Conservation (phyloP, 768 basidiomycete species). For the Roridomyces roridus region DNA sequence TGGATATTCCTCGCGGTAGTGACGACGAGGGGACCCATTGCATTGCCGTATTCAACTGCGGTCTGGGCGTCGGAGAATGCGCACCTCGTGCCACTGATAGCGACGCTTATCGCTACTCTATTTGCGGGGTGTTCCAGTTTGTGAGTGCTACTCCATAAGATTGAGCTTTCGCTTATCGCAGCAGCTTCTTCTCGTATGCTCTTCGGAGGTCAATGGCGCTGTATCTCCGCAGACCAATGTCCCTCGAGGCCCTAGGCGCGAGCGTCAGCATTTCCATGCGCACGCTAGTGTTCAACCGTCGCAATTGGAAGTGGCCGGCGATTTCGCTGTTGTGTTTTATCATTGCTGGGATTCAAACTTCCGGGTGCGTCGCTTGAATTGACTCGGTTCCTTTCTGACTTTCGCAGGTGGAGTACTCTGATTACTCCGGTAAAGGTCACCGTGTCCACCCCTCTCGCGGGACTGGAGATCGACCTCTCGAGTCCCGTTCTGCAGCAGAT, state of each 20-base stretch:
- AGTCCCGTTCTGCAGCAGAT: constrained; percentile 8
- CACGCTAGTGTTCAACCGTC: constrained; percentile 5
- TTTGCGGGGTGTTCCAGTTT: constrained; percentile 4
- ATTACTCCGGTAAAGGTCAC: constrained; percentile 3
- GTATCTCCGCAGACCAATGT: constrained; percentile 9
- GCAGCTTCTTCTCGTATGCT: constrained; percentile 10
- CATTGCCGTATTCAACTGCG: constrained; percentile 1
- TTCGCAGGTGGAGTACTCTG: constrained; percentile 4
- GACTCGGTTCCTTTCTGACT: background rate
- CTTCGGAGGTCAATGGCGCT: constrained; percentile 3
- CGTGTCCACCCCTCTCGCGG: constrained; percentile 1
- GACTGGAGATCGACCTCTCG: constrained; percentile 8
- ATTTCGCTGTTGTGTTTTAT: constrained; percentile 1
- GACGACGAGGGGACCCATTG: background rate
- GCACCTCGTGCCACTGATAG: background rate
- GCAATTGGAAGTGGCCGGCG: constrained; percentile 9
- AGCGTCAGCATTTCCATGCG: constrained; percentile 8
- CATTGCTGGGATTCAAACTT: constrained; percentile 11
- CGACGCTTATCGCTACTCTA: constrained; percentile 3
- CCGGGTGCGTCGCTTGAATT: background rate
- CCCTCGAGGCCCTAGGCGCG: constrained; percentile 2
- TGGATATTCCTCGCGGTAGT: constrained; percentile 10
- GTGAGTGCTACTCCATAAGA: background rate
- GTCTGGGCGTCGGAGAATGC: background rate
- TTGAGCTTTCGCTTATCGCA: background rate